Percentiles rank a stretch among this genome's conserved stretches.
phyloP scores from a whole-genome alignment of 331 rosid species.

The Malus hybrid region DNA sequence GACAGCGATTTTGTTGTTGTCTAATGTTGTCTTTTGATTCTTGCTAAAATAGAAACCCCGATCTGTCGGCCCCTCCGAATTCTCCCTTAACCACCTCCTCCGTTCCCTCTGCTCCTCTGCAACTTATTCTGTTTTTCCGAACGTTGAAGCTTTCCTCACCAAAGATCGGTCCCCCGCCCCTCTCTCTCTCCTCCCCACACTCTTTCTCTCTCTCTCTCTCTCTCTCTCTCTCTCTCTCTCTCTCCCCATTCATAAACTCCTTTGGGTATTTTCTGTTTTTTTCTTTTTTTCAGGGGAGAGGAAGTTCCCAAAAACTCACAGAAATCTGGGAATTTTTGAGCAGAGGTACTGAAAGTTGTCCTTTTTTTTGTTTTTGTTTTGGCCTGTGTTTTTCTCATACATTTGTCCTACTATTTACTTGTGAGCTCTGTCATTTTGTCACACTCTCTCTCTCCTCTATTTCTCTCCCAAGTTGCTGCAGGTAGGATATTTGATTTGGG shows the following conservation, averaged over 20 bases:
- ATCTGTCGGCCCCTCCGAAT: not conserved
- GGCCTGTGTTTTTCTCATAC: not conserved
- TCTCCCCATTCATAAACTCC: constrained; percentile 15
- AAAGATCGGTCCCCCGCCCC: constrained; percentile 25
- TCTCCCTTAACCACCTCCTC: not conserved
- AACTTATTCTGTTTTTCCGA: not conserved
- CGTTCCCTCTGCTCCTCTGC: not conserved
- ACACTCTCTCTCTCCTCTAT: not conserved
- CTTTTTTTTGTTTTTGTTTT: not conserved
- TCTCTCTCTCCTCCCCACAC: constrained; percentile 8
- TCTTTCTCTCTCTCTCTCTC: constrained; percentile 6
- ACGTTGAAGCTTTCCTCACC: constrained; percentile 14
- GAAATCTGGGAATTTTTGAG: constrained; percentile 19
- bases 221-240: constrained; percentile 1
- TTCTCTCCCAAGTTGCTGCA: not conserved
- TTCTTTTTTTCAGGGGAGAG: not conserved
- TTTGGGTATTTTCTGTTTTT: not conserved
- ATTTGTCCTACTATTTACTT: not conserved
- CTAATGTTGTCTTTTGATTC: not conserved
- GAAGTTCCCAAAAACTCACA: constrained; percentile 5
- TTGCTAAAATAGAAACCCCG: constrained; percentile 32
- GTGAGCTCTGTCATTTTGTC: not conserved
- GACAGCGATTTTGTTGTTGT: constrained; percentile 22
- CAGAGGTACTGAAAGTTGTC: constrained; percentile 29
- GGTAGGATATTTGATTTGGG: not conserved